Evolutionary conservation across 805 yeast species (phyloP).

Genomic region (Ogataea saltuana): DNA sequence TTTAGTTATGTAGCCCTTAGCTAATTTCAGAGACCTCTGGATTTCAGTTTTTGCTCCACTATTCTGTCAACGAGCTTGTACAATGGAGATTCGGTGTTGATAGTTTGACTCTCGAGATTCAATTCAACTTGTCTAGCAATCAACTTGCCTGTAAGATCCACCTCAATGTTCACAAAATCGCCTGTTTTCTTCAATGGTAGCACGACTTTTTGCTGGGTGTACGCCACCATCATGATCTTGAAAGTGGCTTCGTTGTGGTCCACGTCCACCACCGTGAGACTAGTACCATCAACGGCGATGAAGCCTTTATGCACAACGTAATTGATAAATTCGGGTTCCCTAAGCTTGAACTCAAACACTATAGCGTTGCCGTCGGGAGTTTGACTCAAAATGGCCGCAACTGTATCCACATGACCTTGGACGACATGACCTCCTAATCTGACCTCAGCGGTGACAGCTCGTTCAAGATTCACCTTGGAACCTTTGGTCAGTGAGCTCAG

Average conservation of each 20-base stretch:
- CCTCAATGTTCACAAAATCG: conserved; percentile 82
- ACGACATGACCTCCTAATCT: conserved; percentile 97
- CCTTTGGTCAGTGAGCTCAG: conserved; percentile 62
- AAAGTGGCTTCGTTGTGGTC: conserved; percentile 59
- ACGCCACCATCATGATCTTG: conserved; percentile 86
- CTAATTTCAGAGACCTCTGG: no score
- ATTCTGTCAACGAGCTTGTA: conserved; percentile 48
- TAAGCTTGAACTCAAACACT: conserved; percentile 68
- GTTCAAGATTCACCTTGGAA: conserved; percentile 76
- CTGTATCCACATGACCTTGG: conserved; percentile 95
- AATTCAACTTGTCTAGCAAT: conserved; percentile 80
- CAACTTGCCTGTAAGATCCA: conserved; percentile 89
- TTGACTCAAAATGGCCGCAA: conserved; percentile 60
- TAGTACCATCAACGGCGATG: conserved; percentile 89
- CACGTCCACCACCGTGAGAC: conserved; percentile 83
- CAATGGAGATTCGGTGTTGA: conserved; percentile 49
- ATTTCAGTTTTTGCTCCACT: conserved; percentile 45
- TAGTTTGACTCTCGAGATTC: conserved; percentile 54
- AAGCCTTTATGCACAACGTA: conserved; percentile 96
- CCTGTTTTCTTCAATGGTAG: conserved; percentile 66
- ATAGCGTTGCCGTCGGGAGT: conserved; percentile 74
- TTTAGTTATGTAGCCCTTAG: no score
- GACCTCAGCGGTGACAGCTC: conserved; percentile 80
- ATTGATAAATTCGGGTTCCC: conserved; percentile 59
- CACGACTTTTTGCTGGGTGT: conserved; percentile 81